Percentiles rank a stretch among this genome's conserved stretches.
Conservation (phyloP, 805 yeast genomes). For the Myxozyma neglecta region DNA sequence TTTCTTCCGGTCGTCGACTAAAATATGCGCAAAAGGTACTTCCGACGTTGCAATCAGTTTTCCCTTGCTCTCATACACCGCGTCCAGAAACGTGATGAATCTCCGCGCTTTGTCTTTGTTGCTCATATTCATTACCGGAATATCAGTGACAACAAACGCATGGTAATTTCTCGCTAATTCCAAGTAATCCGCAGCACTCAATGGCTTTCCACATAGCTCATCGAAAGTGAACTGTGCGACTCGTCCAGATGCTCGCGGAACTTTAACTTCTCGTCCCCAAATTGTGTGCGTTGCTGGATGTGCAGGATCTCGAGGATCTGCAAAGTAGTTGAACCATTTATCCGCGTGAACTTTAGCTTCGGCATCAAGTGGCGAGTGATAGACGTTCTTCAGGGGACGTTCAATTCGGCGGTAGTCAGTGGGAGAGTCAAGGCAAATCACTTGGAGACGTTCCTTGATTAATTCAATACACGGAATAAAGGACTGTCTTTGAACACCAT, state of each 20-base stretch:
- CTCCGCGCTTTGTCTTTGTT: constrained; percentile 84
- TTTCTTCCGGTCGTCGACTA: constrained; percentile 63
- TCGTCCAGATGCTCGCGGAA: constrained; percentile 72
- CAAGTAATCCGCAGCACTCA: constrained; percentile 93
- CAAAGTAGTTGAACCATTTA: constrained; percentile 77
- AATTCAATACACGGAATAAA: constrained; percentile 89
- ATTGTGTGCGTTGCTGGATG: constrained; percentile 48
- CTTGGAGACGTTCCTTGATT: constrained; percentile 70
- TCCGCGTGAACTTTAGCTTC: constrained; percentile 63
- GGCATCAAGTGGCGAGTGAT: constrained; percentile 64
- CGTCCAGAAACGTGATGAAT: constrained; percentile 92
- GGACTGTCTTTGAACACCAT: constrained; percentile 89
- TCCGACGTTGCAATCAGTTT: constrained; percentile 86
- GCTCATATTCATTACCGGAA: constrained; percentile 77
- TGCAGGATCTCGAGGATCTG: constrained; percentile 46
- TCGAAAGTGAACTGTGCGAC: constrained; percentile 90
- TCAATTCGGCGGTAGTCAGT: constrained; percentile 91
- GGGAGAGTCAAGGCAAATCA: constrained; percentile 80
- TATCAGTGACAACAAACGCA: constrained; percentile 85
- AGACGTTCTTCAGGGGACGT: constrained; percentile 76
- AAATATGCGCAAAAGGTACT: constrained; percentile 77
- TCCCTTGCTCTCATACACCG: constrained; percentile 89
- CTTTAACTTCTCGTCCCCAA: constrained; percentile 83
- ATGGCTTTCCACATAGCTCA: constrained; percentile 80
- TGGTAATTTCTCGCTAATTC: constrained; percentile 74